phyloP scores from a whole-genome alignment of 164 flowering plant species.

The Sextonia rubra region DNA sequence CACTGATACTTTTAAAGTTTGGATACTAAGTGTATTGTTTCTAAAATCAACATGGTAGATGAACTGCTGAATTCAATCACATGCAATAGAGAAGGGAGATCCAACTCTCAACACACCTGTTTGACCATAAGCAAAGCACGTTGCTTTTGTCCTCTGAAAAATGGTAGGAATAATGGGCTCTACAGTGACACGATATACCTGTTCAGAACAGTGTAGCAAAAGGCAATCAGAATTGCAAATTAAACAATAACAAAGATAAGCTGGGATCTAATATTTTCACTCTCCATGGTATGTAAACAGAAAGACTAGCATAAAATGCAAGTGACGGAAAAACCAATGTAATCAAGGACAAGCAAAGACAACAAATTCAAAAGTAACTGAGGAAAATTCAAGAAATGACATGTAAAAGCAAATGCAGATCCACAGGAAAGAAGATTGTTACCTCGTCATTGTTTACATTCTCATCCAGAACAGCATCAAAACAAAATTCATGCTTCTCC shows the following conservation, averaged over 20 bases:
- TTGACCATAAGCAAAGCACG: constrained; percentile 99
- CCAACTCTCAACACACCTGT: constrained; percentile 48
- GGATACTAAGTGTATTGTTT: too few relatives aligned
- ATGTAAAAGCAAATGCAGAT: background rate
- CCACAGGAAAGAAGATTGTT: constrained; percentile 9
- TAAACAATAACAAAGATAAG: background rate
- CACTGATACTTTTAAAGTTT: too few relatives aligned
- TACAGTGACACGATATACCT: constrained; percentile 90
- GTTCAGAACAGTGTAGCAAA: constrained; percentile 17
- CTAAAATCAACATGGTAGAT: background rate
- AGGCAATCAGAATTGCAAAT: background rate
- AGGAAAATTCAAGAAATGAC: background rate
- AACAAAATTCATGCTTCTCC: constrained; percentile 96
- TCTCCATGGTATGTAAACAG: background rate
- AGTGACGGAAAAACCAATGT: background rate
- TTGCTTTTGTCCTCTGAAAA: constrained; percentile 92
- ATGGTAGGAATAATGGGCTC: constrained; percentile 92
- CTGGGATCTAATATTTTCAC: background rate
- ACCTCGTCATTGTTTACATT: constrained; percentile 92
- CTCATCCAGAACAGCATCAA: constrained; percentile 95
- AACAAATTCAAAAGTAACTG: background rate
- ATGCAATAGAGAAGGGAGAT: background rate
- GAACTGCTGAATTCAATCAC: background rate
- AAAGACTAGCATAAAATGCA: background rate
- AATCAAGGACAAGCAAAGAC: background rate